A percentile compares a stretch with the other conserved stretches of the same genome.
Conservation (phyloP, 148 eudicot species). For the Salicornia ramosissima region DNA sequence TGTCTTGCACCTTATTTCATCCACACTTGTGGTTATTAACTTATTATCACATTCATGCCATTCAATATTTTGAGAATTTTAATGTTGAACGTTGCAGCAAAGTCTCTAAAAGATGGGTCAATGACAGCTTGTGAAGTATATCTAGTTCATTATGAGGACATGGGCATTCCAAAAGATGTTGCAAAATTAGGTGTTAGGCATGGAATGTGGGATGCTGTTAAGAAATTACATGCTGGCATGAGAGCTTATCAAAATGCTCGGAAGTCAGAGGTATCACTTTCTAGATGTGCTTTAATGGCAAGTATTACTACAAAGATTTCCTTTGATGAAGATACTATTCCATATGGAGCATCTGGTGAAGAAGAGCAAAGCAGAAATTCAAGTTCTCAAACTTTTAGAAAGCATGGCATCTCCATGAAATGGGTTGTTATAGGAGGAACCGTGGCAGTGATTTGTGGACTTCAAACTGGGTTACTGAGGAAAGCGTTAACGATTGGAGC, state of each 20-base stretch:
- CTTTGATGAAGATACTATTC: slow-evolving; percentile 24
- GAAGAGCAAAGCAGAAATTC: slow-evolving; percentile 29
- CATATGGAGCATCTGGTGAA: slow-evolving; percentile 27
- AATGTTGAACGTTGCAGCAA: slow-evolving; percentile 35
- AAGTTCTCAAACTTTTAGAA: slow-evolving; percentile 14
- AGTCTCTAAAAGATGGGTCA: slow-evolving; percentile 73
- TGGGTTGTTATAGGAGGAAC: slow-evolving; percentile 76
- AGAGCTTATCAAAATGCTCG: slow-evolving; percentile 70
- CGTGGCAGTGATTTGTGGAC: slow-evolving; percentile 74
- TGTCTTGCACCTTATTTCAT: background rate
- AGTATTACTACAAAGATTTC: slow-evolving; percentile 59
- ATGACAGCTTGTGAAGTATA: slow-evolving; percentile 78
- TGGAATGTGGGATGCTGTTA: slow-evolving; percentile 99
- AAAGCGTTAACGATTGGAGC: slow-evolving; percentile 76
- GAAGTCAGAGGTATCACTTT: slow-evolving; percentile 46
- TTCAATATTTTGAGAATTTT: background rate
- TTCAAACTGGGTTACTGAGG: slow-evolving; percentile 66
- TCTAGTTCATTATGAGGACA: slow-evolving; percentile 85
- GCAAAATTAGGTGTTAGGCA: slow-evolving; percentile 89
- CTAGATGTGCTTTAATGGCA: slow-evolving; percentile 70
- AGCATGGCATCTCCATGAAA: slow-evolving; percentile 64
- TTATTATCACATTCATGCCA: background rate
- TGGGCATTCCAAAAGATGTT: slow-evolving; percentile 95
- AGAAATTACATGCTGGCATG: slow-evolving; percentile 82
- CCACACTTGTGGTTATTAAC: background rate